phyloP scores from a whole-genome alignment of 352 stramenopile species.

The Globisporangium iwayamae region DNA sequence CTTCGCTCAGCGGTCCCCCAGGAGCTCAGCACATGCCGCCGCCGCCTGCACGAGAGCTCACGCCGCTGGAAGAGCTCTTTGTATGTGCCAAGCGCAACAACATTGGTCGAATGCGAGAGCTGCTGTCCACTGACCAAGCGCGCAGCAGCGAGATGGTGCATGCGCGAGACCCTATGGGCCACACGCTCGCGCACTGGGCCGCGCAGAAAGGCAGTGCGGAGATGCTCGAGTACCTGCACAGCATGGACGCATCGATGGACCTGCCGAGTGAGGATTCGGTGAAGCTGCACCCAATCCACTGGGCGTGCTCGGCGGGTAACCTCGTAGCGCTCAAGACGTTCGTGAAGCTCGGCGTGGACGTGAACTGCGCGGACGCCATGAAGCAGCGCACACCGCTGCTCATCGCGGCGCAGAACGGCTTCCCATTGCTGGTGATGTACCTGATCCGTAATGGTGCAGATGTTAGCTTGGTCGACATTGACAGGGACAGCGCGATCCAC shows the following conservation, averaged over 20 bases:
- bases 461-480: conserved; percentile 54
- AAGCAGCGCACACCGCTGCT: conserved; percentile 78
- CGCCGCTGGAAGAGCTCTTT: conserved; percentile 64
- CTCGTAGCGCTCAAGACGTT: conserved; percentile 56
- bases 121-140: conserved; percentile 31
- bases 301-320: conserved; percentile 76
- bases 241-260: conserved; percentile 46
- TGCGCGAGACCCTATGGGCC: conserved; percentile 49
- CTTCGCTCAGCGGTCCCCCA: neutral
- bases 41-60: conserved; percentile 13
- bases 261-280: conserved; percentile 55
- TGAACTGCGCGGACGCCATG: conserved; percentile 67
- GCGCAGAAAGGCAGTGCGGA: conserved; percentile 50
- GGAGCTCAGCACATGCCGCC: neutral
- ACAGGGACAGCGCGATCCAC: conserved; percentile 78
- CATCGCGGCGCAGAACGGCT: conserved; percentile 73
- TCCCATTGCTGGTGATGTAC: conserved; percentile 72
- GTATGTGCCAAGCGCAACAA: conserved; percentile 57
- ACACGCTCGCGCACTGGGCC: conserved; percentile 73
- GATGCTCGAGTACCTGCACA: conserved; percentile 56
- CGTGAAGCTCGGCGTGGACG: conserved; percentile 59
- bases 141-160: conserved; percentile 30
- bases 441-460: conserved; percentile 71
- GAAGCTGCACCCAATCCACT: conserved; percentile 78
- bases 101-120: conserved; percentile 43